Percentiles rank a stretch among this genome's conserved stretches.
Evolutionary conservation across 495 filamentous ascomycete genomes (phyloP).

Genomic region (Evernia prunastri): DNA sequence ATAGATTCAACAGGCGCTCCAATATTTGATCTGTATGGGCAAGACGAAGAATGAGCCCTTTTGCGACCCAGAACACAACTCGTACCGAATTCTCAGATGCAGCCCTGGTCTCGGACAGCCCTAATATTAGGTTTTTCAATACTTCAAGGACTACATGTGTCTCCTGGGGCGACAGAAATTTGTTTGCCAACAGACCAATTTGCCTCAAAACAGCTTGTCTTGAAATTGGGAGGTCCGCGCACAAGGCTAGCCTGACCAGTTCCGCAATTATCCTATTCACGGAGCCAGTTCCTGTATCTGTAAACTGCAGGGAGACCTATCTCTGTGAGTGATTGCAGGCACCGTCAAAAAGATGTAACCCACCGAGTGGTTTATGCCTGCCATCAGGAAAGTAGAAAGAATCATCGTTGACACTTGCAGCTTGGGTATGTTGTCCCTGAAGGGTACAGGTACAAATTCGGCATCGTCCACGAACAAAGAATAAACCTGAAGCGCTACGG

Average conservation of each 20-base stretch:
- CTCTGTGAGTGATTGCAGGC: slow-evolving; percentile 7
- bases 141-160: slow-evolving; percentile 35
- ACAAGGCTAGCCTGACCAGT: slow-evolving; percentile 36
- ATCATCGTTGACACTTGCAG: slow-evolving; percentile 47
- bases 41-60: slow-evolving; percentile 47
- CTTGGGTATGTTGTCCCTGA: slow-evolving; percentile 31
- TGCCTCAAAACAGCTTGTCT: slow-evolving; percentile 53
- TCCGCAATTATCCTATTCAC: slow-evolving; percentile 38
- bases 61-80: slow-evolving; percentile 49
- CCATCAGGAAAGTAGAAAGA: slow-evolving; percentile 55
- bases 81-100: slow-evolving; percentile 26
- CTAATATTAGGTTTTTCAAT: slow-evolving; percentile 26
- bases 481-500: slow-evolving; percentile 51
- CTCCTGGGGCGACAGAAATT: slow-evolving; percentile 50
- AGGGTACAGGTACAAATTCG: slow-evolving; percentile 38
- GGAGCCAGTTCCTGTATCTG: slow-evolving; percentile 22
- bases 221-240: slow-evolving; percentile 35
- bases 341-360: slow-evolving; percentile 19
- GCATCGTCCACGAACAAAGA: slow-evolving; percentile 44
- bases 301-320: slow-evolving; percentile 31
- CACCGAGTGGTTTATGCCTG: slow-evolving; percentile 46
- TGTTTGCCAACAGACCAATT: slow-evolving; percentile 58
- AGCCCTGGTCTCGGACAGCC: slow-evolving; percentile 20
- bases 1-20: slow-evolving; percentile 46
- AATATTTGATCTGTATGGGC: slow-evolving; percentile 45